phyloP scores from a whole-genome alignment of 495 filamentous ascomycete species.

The Trichoderma virens region DNA sequence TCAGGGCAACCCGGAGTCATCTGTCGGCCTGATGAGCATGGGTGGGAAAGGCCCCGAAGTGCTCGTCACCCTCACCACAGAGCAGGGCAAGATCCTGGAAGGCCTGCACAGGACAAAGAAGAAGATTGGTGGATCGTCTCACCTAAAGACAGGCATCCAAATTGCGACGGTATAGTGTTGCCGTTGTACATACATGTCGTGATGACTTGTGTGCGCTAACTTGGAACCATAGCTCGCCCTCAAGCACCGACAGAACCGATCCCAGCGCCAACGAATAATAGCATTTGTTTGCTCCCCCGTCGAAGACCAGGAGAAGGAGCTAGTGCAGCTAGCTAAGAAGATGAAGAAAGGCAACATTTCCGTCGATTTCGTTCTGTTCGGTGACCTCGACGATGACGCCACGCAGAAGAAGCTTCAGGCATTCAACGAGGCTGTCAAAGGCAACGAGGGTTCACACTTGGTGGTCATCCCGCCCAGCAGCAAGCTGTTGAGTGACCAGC shows the following conservation, averaged over 20 bases:
- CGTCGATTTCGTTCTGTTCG: constrained; percentile 91
- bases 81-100: constrained; percentile 89
- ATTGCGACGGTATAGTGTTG: constrained; percentile 70
- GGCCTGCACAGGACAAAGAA: constrained; percentile 93
- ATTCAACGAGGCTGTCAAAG: constrained; percentile 87
- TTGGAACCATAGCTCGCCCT: constrained; percentile 68
- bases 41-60: constrained; percentile 95
- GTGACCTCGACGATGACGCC: constrained; percentile 83
- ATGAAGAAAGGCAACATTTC: constrained; percentile 96
- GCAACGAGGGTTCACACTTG: constrained; percentile 80
- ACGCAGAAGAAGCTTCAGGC: constrained; percentile 79
- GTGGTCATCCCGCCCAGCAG: constrained; percentile 86
- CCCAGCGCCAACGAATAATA: constrained; percentile 88
- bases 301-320: constrained; percentile 75
- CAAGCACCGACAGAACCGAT: constrained; percentile 96
- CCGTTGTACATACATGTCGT: too few relatives aligned
- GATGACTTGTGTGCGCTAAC: not conserved
- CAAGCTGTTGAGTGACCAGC: constrained; percentile 82
- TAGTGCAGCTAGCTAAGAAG: constrained; percentile 87
- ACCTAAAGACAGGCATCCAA: constrained; percentile 88
- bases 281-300: constrained; percentile 92
- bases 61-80: constrained; percentile 87
- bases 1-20: constrained; percentile 89
- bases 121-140: constrained; percentile 81
- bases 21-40: constrained; percentile 98